phyloP scores from a whole-genome alignment of 805 yeast genomes.

The Pichia occidentalis region DNA sequence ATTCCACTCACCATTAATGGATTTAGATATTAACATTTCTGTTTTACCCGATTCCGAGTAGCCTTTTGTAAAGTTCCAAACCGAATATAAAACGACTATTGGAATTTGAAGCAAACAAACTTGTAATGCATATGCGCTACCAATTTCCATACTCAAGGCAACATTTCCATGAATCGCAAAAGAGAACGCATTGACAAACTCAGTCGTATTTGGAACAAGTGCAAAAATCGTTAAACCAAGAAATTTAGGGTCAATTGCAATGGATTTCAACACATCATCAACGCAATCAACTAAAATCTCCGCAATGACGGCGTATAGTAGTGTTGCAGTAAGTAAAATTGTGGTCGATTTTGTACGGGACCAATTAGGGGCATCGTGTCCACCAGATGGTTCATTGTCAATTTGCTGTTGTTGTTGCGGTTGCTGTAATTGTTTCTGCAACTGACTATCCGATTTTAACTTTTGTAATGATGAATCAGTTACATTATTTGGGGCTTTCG shows the following conservation, averaged over 20 bases:
- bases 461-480: too few relatives aligned
- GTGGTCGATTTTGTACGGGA: slow-evolving; percentile 75
- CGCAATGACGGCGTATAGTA: slow-evolving; percentile 87
- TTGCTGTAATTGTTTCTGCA: slow-evolving; percentile 7
- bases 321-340: slow-evolving; percentile 75
- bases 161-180: slow-evolving; percentile 96
- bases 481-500: slow-evolving; percentile 13
- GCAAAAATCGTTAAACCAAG: slow-evolving; percentile 94
- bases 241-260: slow-evolving; percentile 84
- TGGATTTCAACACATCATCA: slow-evolving; percentile 71
- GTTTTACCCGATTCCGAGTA: neutral
- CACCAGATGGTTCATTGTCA: slow-evolving; percentile 39
- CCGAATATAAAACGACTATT: slow-evolving; percentile 72
- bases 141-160: slow-evolving; percentile 95
- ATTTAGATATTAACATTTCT: slow-evolving; percentile 4
- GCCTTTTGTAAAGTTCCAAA: slow-evolving; percentile 31
- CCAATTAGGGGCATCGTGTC: slow-evolving; percentile 98
- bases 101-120: slow-evolving; percentile 94
- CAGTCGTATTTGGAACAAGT: slow-evolving; percentile 93
- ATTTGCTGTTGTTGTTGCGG: slow-evolving; percentile 6
- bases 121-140: slow-evolving; percentile 94
- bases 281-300: slow-evolving; percentile 91
- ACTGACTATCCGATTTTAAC: slow-evolving; percentile 6
- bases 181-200: slow-evolving; percentile 92
- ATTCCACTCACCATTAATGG: slow-evolving; percentile 2